Percentiles rank a stretch among this genome's conserved stretches.
Evolutionary conservation across 2,329 filamentous ascomycete genomes (phyloP).

Genomic region (Xylaria polymorpha): DNA sequence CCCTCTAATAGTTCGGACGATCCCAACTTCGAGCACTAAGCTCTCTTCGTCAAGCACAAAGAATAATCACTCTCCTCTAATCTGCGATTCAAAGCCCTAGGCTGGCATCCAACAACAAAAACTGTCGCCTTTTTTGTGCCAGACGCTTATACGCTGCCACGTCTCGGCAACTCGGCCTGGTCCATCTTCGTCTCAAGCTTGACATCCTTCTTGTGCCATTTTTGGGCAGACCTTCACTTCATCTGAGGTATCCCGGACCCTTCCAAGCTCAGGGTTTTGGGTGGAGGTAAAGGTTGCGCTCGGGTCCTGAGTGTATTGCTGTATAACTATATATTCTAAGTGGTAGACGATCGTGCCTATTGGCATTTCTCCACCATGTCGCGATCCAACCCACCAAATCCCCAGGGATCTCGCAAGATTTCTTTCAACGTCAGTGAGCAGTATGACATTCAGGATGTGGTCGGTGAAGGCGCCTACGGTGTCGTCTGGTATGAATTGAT

Average conservation of each 20-base stretch:
- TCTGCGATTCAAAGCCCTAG: conserved; percentile 36
- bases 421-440: conserved; percentile 99
- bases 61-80: conserved; percentile 33
- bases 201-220: conserved; percentile 11
- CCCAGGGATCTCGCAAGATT: conserved; percentile 85
- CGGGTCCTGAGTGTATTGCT: conserved; percentile 6
- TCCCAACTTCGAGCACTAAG: conserved; percentile 39
- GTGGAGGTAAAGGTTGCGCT: conserved; percentile 25
- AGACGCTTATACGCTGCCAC: conserved; percentile 1
- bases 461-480: conserved; percentile 97
- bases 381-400: conserved; percentile 66
- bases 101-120: conserved; percentile 22
- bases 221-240: conserved; percentile 2
- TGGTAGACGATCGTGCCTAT: conserved; percentile 4
- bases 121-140: conserved; percentile 18
- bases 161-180: conserved; percentile 2
- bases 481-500: conserved; percentile 86
- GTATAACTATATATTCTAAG: conserved; percentile 17
- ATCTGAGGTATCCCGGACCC: conserved; percentile 7
- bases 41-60: conserved; percentile 44
- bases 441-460: conserved; percentile 99
- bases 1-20: conserved; percentile 38
- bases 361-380: conserved; percentile 58
- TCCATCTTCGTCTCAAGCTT: conserved; percentile 15
- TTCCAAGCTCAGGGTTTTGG: conserved; percentile 15